These are phyloP conservation scores for Claviceps paspali DNA, from an alignment of 2,329 filamentous ascomycete species.

Conservation along the genomic window DNA sequence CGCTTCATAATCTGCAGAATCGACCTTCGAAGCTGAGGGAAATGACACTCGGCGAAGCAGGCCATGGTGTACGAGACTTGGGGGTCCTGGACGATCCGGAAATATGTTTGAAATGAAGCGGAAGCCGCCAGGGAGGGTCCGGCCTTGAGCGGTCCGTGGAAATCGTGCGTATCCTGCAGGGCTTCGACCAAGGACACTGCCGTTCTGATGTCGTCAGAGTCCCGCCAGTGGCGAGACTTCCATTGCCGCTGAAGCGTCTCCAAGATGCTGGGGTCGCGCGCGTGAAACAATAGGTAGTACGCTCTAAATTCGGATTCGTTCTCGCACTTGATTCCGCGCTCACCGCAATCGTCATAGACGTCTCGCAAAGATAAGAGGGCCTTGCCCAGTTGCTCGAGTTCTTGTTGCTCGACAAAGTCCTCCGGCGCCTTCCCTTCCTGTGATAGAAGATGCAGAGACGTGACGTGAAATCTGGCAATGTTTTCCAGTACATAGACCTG, in stretches of 20 bases:
- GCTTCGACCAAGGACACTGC: conserved; percentile 45
- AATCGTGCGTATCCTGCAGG: conserved; percentile 40
- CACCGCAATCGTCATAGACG: conserved; percentile 49
- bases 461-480: conserved; percentile 52
- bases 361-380: conserved; percentile 49
- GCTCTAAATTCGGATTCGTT: conserved; percentile 53
- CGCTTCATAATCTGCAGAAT: conserved; percentile 40
- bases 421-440: conserved; percentile 38
- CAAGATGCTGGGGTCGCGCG: conserved; percentile 39
- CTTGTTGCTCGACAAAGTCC: conserved; percentile 51
- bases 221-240: conserved; percentile 37
- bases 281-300: conserved; percentile 49
- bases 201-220: conserved; percentile 43
- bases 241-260: conserved; percentile 39
- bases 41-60: conserved; percentile 54
- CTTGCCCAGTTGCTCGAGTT: conserved; percentile 52
- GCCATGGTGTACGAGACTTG: conserved; percentile 54
- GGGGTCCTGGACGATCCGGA: conserved; percentile 40
- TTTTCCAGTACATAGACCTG: conserved; percentile 51
- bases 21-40: conserved; percentile 42
- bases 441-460: conserved; percentile 47
- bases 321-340: conserved; percentile 39
- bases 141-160: conserved; percentile 41
- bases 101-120: conserved; percentile 37
- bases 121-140: conserved; percentile 32